These are phyloP conservation scores for Stachybotrys chlorohalonatus DNA, from an alignment of 2,329 filamentous ascomycete genomes.

Conservation along the genomic window DNA sequence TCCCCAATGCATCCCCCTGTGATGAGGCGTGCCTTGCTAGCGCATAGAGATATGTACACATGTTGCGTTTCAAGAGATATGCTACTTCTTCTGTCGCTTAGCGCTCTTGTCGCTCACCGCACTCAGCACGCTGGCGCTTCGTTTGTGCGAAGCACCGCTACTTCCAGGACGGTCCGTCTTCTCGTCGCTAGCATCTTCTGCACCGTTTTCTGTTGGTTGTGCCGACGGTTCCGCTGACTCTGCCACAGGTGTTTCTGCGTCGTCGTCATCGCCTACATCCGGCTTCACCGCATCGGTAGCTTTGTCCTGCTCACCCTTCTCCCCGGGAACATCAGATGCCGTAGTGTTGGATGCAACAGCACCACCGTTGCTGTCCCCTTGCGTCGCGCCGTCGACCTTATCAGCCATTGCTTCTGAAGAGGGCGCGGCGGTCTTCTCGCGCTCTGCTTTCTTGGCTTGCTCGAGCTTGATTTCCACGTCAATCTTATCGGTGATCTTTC, in stretches of 20 bases:
- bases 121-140: constrained; percentile 77
- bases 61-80: neutral
- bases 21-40: neutral
- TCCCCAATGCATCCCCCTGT: neutral
- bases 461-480: constrained; percentile 60
- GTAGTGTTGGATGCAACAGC: constrained; percentile 3
- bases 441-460: constrained; percentile 46
- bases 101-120: constrained; percentile 53
- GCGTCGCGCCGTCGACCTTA: neutral
- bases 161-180: constrained; percentile 24
- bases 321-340: neutral
- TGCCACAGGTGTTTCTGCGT: constrained; percentile 1
- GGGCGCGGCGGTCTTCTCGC: constrained; percentile 27
- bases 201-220: neutral
- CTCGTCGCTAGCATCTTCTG: constrained; percentile 12
- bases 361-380: constrained; percentile 1
- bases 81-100: constrained; percentile 46
- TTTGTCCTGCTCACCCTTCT: constrained; percentile 9
- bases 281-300: constrained; percentile 4
- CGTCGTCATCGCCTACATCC: constrained; percentile 1
- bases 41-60: neutral
- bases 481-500: constrained; percentile 68
- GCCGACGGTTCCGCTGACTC: neutral
- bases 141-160: constrained; percentile 50
- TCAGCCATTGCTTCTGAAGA: constrained; percentile 6